Conservation (phyloP, 1,284 basidiomycete species). For the Leccinum subrobustum region DNA sequence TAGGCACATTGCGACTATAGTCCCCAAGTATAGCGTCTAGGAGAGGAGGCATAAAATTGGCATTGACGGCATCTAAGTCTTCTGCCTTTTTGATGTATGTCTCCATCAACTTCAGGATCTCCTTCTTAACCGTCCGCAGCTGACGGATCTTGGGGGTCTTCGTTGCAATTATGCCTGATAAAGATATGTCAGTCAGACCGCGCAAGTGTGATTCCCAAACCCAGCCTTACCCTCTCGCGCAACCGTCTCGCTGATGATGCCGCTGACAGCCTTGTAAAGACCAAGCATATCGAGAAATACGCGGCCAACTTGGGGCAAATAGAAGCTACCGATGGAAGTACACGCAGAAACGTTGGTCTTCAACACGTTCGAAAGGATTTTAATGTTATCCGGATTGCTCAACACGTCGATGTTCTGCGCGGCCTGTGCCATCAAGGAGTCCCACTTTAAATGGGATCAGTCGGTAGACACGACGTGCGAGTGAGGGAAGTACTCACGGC, state of each 20-base stretch:
- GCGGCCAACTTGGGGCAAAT: constrained; percentile 93
- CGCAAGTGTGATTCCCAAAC: background rate
- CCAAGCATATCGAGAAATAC: constrained; percentile 99
- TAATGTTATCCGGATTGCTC: constrained; percentile 91
- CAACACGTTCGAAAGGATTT: constrained; percentile 94
- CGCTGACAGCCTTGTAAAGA: constrained; percentile 95
- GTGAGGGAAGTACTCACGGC: constrained; percentile 57
- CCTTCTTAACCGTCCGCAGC: constrained; percentile 97
- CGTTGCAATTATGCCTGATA: constrained; percentile 83
- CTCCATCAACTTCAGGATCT: constrained; percentile 96
- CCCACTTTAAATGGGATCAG: constrained; percentile 66
- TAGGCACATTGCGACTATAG: constrained; percentile 93
- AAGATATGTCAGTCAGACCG: constrained; percentile 4
- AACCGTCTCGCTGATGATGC: constrained; percentile 96
- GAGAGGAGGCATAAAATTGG: constrained; percentile 91
- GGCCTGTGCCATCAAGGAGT: constrained; percentile 95
- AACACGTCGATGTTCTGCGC: constrained; percentile 92
- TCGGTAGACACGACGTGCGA: background rate
- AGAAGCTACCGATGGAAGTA: constrained; percentile 96
- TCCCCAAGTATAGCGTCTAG: constrained; percentile 97
- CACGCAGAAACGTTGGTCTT: constrained; percentile 99
- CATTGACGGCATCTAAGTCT: constrained; percentile 91
- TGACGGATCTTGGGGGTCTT: constrained; percentile 97
- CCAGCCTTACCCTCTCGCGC: constrained; percentile 71
- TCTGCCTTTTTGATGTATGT: constrained; percentile 97